Percentiles rank a stretch among this genome's conserved stretches.
phyloP scores from a whole-genome alignment of 305 asterid genomes.

The Stenogyne calaminthoides region DNA sequence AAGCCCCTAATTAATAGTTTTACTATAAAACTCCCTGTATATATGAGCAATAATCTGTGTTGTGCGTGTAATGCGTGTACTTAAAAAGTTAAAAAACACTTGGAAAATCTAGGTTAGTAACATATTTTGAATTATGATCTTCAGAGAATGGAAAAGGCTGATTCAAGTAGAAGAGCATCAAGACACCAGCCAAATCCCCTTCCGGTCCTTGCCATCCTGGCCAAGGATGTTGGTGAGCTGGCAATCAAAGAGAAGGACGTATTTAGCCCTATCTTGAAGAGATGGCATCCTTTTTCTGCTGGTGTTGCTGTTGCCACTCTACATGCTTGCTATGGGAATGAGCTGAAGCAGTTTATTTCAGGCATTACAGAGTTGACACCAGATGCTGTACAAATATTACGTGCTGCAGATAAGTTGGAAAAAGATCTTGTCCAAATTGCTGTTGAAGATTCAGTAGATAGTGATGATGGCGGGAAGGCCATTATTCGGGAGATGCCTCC shows the following conservation, averaged over 20 bases:
- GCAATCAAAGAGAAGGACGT: constrained; percentile 75
- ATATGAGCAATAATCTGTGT: background rate
- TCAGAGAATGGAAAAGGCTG: constrained; percentile 95
- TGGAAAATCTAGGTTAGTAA: constrained; percentile 14
- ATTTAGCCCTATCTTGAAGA: constrained; percentile 87
- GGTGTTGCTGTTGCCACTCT: constrained; percentile 97
- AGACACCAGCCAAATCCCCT: constrained; percentile 85
- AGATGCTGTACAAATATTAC: constrained; percentile 85
- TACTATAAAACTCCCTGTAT: background rate
- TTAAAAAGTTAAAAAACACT: background rate
- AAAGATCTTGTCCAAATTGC: constrained; percentile 92
- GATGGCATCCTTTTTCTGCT: constrained; percentile 96
- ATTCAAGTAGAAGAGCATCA: constrained; percentile 89
- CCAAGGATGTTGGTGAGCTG: constrained; percentile 89
- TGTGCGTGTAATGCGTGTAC: background rate
- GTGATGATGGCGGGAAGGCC: constrained; percentile 99
- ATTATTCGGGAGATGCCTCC: constrained; percentile 98
- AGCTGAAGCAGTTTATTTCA: constrained; percentile 83
- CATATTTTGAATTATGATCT: constrained; percentile 25
- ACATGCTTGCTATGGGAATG: constrained; percentile 89
- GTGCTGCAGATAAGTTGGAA: constrained; percentile 96
- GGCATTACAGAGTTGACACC: constrained; percentile 90
- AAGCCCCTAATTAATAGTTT: too few species aligned
- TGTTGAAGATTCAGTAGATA: constrained; percentile 94
- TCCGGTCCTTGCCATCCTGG: constrained; percentile 88